phyloP scores from a whole-genome alignment of 2,329 filamentous ascomycete species.

The Penicillium thymicola region DNA sequence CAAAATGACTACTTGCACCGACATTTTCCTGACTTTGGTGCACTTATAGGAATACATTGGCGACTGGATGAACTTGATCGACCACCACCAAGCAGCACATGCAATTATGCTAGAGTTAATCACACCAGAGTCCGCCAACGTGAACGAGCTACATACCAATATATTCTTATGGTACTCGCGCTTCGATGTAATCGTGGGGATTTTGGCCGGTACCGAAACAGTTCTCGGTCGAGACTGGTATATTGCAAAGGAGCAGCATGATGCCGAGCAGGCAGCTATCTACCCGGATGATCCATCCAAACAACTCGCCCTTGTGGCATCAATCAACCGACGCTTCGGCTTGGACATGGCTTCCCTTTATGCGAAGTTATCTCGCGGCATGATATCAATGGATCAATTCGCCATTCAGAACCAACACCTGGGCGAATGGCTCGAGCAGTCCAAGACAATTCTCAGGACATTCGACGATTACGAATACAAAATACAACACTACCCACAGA shows the following conservation, averaged over 20 bases:
- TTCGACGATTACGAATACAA: constrained; percentile 61
- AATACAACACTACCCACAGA: constrained; percentile 61
- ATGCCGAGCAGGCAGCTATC: constrained; percentile 55
- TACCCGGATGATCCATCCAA: constrained; percentile 63
- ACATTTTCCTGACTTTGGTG: constrained; percentile 7
- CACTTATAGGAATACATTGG: constrained; percentile 78
- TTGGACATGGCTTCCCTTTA: constrained; percentile 79
- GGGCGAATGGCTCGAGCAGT: constrained; percentile 40
- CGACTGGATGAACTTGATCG: constrained; percentile 90
- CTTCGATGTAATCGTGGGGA: constrained; percentile 79
- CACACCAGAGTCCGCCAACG: constrained; percentile 69
- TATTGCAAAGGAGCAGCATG: constrained; percentile 60
- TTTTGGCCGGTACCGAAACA: constrained; percentile 76
- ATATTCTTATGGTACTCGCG: constrained; percentile 86
- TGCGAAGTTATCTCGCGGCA: constrained; percentile 62
- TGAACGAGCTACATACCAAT: constrained; percentile 67
- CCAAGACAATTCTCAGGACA: constrained; percentile 56
- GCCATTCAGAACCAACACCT: constrained; percentile 57
- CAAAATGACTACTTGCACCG: background rate
- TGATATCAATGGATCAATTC: constrained; percentile 65
- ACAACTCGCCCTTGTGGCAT: constrained; percentile 65
- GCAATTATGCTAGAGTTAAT: constrained; percentile 76
- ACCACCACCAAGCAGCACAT: constrained; percentile 86
- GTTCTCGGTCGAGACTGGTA: constrained; percentile 79
- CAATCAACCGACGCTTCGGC: constrained; percentile 67